phyloP scores from a whole-genome alignment of 805 yeast genomes.

The Candida yuanshanica region DNA sequence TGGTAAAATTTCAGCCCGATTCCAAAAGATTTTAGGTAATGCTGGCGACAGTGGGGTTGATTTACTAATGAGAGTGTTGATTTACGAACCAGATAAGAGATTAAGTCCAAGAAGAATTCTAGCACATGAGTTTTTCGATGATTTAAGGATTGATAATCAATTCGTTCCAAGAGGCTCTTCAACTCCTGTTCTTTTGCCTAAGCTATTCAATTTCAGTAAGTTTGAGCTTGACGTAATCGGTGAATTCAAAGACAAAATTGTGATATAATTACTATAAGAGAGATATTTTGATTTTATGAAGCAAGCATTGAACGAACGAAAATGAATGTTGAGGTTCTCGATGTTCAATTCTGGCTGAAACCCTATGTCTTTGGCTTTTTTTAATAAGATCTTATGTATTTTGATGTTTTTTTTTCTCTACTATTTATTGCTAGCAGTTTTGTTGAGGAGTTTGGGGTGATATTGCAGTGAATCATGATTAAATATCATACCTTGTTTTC shows the following conservation, averaged over 20 bases:
- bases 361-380: neutral
- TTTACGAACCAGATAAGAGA: constrained; percentile 85
- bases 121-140: constrained; percentile 87
- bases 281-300: too few relatives aligned
- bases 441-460: too few relatives aligned
- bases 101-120: constrained; percentile 75
- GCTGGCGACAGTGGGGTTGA: constrained; percentile 87
- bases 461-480: too few relatives aligned
- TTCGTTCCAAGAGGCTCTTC: constrained; percentile 52
- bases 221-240: constrained; percentile 53
- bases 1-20: constrained; percentile 49
- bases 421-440: neutral
- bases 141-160: constrained; percentile 54
- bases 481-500: too few relatives aligned
- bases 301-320: too few relatives aligned
- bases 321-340: too few relatives aligned
- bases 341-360: neutral
- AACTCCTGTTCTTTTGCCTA: constrained; percentile 37
- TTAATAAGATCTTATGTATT: neutral
- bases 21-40: constrained; percentile 62
- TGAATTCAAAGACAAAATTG: constrained; percentile 20
- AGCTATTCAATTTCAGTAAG: constrained; percentile 64
- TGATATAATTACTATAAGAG: constrained; percentile 6
- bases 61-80: constrained; percentile 71
- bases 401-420: neutral